phyloP scores from a whole-genome alignment of 139 green algal genomes.

The Pleodorina starrii region DNA sequence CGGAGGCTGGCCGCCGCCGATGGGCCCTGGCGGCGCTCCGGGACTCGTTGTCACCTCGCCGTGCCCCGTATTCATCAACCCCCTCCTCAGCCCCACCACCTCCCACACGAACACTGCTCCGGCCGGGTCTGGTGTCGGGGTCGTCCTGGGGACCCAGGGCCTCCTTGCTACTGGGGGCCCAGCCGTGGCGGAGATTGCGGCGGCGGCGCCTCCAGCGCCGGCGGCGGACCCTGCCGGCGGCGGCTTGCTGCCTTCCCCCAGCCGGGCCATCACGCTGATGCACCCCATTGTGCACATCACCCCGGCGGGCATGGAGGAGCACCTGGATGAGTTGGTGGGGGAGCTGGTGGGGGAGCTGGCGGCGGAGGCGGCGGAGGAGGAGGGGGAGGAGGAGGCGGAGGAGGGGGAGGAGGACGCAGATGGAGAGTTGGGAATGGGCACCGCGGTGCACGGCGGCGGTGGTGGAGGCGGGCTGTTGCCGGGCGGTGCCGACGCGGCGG shows the following conservation, averaged over 20 bases:
- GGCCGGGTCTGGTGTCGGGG: too few species aligned
- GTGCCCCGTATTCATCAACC: too few species aligned
- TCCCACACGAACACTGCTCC: too few species aligned
- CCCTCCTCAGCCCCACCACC: too few species aligned
- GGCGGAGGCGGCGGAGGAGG: conserved; percentile 16
- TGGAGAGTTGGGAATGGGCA: too few species aligned
- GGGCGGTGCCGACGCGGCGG: not conserved
- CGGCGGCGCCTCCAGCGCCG: not conserved
- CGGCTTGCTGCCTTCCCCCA: not conserved
- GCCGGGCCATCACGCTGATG: conserved; percentile 18
- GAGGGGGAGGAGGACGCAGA: not conserved
- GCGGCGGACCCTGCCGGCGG: too few species aligned
- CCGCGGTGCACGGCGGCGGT: too few species aligned
- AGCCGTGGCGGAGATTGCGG: not conserved
- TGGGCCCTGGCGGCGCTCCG: too few species aligned
- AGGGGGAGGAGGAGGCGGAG: not conserved
- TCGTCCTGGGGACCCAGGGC: too few species aligned
- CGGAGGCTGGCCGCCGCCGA: too few species aligned
- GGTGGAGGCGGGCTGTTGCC: not conserved
- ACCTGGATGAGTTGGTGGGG: conserved; percentile 33
- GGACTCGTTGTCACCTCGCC: too few species aligned
- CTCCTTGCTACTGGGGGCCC: too few species aligned
- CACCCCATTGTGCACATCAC: conserved; percentile 32
- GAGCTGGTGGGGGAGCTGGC: conserved; percentile 43
- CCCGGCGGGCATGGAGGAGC: conserved; percentile 41